Percentiles rank a stretch among this genome's conserved stretches.
Evolutionary conservation across 148 eudicot genomes (phyloP).

Genomic region (Bassia scoparia): DNA sequence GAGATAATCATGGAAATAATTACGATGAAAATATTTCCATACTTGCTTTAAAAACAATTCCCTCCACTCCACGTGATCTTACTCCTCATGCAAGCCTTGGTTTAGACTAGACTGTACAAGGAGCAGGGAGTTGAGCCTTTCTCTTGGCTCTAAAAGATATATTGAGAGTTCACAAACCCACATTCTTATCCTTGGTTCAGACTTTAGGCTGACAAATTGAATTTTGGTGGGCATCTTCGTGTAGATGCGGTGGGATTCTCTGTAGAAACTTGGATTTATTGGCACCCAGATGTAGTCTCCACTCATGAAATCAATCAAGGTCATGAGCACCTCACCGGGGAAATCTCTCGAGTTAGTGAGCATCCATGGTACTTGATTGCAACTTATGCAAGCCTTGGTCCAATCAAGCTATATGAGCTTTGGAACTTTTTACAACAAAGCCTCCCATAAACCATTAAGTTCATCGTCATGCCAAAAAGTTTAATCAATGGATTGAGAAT

Average conservation of each 20-base stretch:
- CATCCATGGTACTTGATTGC: neutral
- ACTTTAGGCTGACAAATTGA: fast-evolving
- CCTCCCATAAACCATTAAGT: neutral
- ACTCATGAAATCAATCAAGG: neutral
- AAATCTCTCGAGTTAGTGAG: neutral
- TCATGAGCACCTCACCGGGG: neutral
- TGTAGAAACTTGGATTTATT: neutral
- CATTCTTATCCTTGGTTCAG: neutral
- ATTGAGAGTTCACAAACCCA: neutral
- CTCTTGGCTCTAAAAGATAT: neutral
- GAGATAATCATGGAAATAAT: no score
- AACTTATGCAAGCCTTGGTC: neutral
- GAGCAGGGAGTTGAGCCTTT: neutral
- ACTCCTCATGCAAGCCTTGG: neutral
- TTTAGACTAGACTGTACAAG: neutral
- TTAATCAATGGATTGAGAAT: neutral
- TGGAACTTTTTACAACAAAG: neutral
- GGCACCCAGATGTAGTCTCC: neutral
- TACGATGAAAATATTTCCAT: neutral
- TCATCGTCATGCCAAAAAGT: neutral
- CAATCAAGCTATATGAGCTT: neutral
- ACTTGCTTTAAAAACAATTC: neutral
- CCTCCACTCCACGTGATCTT: neutral
- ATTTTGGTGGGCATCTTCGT: neutral
- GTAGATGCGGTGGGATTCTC: neutral